Base-by-base conservation (phyloP, 129 eudicot genomes). In the Pittosporum tobira region DNA sequence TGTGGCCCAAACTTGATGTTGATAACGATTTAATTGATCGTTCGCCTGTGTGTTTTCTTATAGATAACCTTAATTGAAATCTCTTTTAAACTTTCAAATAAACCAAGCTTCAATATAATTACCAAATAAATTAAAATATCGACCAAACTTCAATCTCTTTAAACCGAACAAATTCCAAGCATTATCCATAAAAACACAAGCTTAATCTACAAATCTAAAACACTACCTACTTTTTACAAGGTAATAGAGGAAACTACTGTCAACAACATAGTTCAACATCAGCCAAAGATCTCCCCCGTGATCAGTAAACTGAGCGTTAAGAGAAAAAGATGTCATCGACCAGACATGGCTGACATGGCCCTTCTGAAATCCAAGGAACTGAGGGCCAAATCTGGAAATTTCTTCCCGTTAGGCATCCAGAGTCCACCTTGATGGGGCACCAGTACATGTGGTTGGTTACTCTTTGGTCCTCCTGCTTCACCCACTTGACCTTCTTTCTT, bases 381-480 rank as follows among this genome's bases (percentile, higher is more conserved):
- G 38, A 85, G 83, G 16, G 94, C 67, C 15, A 78, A 74, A 20
- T 85, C 84, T 0, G 85, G 73, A 6, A 89, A 40, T 31, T 70
- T 74, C 56, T 68, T 77, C 28, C 81, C 80, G 5, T 71, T 79
- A 8, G 95, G 95, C 40, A 89, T 51, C 88, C 93, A 89, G 37
- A 89, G 52, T 55, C 83, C 79, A 48, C 88, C 82, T 12, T 67
- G 9, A 20, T 62, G 73, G 59, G 95, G 93, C 22, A 82, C 63
- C 67, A 83, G n/a, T 2, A 80, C 71, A 66, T 72, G 86, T 16
- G 78, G 57, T 36, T 79, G 73, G 44, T 54, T 24, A 28, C 61
- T 49, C 59, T 48, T 71, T 34, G 59, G n/a, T 61, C 18, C 40
- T 34, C 16, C 63, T 55, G 62, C 81, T 43, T 51, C 75, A 14